These are phyloP conservation scores for Globisporangium spinosum DNA, from an alignment of 352 stramenopile genomes.

Conservation along the genomic window DNA sequence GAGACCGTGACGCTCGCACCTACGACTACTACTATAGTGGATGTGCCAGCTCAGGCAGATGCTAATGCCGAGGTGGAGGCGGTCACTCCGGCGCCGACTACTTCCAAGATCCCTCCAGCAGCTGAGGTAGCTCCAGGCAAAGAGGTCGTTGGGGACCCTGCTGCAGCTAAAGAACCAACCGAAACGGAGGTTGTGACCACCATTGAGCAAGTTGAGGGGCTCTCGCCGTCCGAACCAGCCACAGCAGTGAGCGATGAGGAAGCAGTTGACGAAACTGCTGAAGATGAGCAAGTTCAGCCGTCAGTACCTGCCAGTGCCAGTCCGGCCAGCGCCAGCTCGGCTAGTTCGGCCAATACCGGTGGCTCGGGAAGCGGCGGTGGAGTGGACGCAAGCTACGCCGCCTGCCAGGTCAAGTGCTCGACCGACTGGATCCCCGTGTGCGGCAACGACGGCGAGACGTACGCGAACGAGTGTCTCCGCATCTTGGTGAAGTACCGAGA, in stretches of 20 bases:
- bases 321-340: neutral
- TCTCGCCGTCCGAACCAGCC: neutral
- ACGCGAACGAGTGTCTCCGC: conserved; percentile 41
- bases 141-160: no score
- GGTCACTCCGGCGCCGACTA: conserved; percentile 6
- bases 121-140: neutral
- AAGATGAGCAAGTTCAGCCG: neutral
- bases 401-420: conserved; percentile 14
- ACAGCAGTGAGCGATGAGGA: neutral
- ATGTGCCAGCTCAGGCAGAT: conserved; percentile 4
- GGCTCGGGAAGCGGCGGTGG: neutral
- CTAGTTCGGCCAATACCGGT: no score
- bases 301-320: neutral
- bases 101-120: neutral
- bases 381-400: neutral
- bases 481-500: conserved; percentile 47
- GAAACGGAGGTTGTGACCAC: neutral
- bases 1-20: neutral
- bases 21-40: neutral
- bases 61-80: neutral
- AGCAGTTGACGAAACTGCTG: neutral
- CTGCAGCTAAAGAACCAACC: neutral
- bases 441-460: conserved; percentile 16
- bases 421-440: conserved; percentile 9
- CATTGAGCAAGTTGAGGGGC: neutral